These are phyloP conservation scores for Cercospora sp. DNA, from an alignment of 2,329 filamentous ascomycete genomes.

Conservation along the genomic window DNA sequence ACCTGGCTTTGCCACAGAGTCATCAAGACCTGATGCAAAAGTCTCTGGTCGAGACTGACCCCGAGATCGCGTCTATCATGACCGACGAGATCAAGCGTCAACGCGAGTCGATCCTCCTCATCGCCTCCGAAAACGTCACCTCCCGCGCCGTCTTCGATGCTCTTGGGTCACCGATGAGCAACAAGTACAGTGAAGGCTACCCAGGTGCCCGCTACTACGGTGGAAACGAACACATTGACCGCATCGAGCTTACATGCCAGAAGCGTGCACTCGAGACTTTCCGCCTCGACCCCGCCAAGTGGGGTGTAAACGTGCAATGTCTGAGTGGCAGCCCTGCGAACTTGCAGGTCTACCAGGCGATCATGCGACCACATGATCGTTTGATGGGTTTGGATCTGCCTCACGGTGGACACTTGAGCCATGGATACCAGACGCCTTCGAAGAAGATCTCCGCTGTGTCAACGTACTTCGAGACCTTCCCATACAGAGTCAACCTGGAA, in stretches of 20 bases:
- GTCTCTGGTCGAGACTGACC: slow-evolving; percentile 85
- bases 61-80: slow-evolving; percentile 96
- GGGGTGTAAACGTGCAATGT: slow-evolving; percentile 98
- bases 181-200: slow-evolving; percentile 99
- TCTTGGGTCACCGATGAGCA: slow-evolving; percentile 83
- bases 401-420: slow-evolving; percentile 91
- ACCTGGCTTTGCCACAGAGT: slow-evolving; percentile 61
- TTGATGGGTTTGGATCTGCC: slow-evolving; percentile 97
- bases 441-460: slow-evolving; percentile 87
- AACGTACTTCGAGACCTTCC: slow-evolving; percentile 98
- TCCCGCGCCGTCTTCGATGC: slow-evolving; percentile 98
- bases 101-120: slow-evolving; percentile 97
- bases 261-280: slow-evolving; percentile 89
- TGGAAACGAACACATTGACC: slow-evolving; percentile 97
- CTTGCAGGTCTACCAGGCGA: slow-evolving; percentile 83
- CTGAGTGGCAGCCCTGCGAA: slow-evolving; percentile 78
- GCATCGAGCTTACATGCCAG: slow-evolving; percentile 94
- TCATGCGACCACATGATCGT: slow-evolving; percentile 89
- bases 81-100: slow-evolving; percentile 94
- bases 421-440: slow-evolving; percentile 93
- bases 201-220: slow-evolving; percentile 98
- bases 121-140: slow-evolving; percentile 98
- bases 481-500: slow-evolving; percentile 84
- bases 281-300: slow-evolving; percentile 79
- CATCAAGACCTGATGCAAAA: slow-evolving; percentile 87